These are phyloP conservation scores for Yamadazyma ubonensis DNA, from an alignment of 805 yeast genomes.

Conservation along the genomic window DNA sequence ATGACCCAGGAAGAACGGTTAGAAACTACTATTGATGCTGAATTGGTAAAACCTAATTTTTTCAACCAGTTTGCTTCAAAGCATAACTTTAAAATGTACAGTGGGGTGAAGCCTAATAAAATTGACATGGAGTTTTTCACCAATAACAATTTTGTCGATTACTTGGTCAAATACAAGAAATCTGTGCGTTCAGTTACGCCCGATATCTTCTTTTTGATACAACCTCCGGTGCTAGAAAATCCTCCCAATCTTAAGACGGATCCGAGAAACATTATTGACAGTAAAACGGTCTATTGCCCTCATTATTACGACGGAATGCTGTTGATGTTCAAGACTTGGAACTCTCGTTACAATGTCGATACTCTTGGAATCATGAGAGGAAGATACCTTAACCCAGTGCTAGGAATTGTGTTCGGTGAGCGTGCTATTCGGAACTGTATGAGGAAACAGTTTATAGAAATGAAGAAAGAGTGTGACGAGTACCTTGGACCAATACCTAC, in stretches of 20 bases:
- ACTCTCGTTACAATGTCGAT: constrained; percentile 76
- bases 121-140: constrained; percentile 57
- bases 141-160: constrained; percentile 64
- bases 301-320: constrained; percentile 97
- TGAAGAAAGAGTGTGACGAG: constrained; percentile 61
- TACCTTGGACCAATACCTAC: constrained; percentile 72
- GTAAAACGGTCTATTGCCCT: constrained; percentile 71
- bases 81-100: constrained; percentile 33
- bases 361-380: constrained; percentile 86
- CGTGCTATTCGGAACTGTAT: constrained; percentile 70
- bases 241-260: constrained; percentile 68
- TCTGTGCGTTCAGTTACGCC: constrained; percentile 46
- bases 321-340: constrained; percentile 89
- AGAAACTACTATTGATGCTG: constrained; percentile 18
- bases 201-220: constrained; percentile 60
- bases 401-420: constrained; percentile 82
- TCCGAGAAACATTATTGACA: constrained; percentile 50
- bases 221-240: constrained; percentile 75
- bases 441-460: constrained; percentile 61
- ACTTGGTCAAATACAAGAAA: constrained; percentile 50
- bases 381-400: constrained; percentile 65
- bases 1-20: constrained; percentile 31
- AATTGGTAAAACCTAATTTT: constrained; percentile 28
- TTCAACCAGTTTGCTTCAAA: constrained; percentile 28
- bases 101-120: constrained; percentile 17